phyloP scores from a whole-genome alignment of 2,329 filamentous ascomycete genomes.

The Byssochlamys sp. region DNA sequence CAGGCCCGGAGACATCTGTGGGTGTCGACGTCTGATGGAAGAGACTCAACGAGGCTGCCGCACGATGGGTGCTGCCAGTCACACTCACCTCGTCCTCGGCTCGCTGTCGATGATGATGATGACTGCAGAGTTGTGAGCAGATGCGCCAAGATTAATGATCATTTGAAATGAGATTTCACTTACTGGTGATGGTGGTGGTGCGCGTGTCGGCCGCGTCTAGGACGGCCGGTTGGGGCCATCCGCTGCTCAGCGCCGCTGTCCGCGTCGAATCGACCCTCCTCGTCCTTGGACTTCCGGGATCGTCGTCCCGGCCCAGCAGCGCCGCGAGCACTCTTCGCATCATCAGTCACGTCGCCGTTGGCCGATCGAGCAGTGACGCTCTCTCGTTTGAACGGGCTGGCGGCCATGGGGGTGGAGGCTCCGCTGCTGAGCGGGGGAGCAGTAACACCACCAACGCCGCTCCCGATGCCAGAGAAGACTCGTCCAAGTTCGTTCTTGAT shows the following conservation, averaged over 20 bases:
- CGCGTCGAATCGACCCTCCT: conserved; percentile 55
- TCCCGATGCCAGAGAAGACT: conserved; percentile 89
- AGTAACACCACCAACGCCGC: conserved; percentile 50
- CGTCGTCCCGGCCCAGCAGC: conserved; percentile 48
- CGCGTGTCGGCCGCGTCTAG: conserved; percentile 48
- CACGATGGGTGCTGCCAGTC: conserved; percentile 14
- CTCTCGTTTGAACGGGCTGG: conserved; percentile 43
- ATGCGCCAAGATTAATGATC: conserved; percentile 4
- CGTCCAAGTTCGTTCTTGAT: conserved; percentile 93
- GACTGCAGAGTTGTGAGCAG: conserved; percentile 17
- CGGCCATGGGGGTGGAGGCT: conserved; percentile 44
- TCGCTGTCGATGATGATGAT: conserved; percentile 48
- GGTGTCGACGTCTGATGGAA: conserved; percentile 22
- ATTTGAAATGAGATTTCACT: conserved; percentile 14
- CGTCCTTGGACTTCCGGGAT: conserved; percentile 63
- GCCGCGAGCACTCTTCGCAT: conserved; percentile 33
- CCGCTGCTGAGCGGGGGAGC: conserved; percentile 41
- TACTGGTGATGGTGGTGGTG: conserved; percentile 55
- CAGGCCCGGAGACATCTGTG: conserved; percentile 12
- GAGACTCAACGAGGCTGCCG: conserved; percentile 15
- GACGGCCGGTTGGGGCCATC: conserved; percentile 55
- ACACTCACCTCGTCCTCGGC: conserved; percentile 38
- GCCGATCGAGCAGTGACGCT: conserved; percentile 37
- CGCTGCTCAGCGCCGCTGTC: conserved; percentile 57
- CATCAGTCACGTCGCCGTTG: conserved; percentile 32